Evolutionary conservation across 2,329 filamentous ascomycete genomes (phyloP), one percentile per base, ranked within the genome.

Genomic region (Apiospora phragmitis): DNA sequence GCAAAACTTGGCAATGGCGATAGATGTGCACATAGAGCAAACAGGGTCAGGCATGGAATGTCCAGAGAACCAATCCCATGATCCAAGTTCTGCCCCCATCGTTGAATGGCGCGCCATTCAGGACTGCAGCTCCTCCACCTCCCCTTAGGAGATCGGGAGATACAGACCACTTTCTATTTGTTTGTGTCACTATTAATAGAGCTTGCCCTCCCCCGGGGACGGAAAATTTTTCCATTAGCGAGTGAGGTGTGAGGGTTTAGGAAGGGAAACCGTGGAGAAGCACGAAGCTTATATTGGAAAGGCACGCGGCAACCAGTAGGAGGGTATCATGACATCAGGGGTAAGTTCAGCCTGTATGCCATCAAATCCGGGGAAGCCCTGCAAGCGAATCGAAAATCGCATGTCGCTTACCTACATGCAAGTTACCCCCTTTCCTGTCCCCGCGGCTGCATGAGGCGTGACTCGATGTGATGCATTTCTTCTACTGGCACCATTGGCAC

Each of bases 321-420:
- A 11, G 16, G 47, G 5, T n/a, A 12, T 62, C 18, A 38, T n/a
- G 29, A 62, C 55, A 62, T 62, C 55, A 62, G 55, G 55, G 55
- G 32, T 62, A 62, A 38, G 38, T 62, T 62, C 55, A 62, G 55
- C 55, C 55, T 62, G 55, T 62, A 62, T 62, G 21, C 55, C 55
- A 14, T 38, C 18, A 32, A 62, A 62, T 62, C 55, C 35, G 55
- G 55, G 55, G 55, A 62, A 62, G 32, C 55, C 55, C 55, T 62
- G 55, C 55, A 62, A 38, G 38, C 55, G 55, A 62, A 62, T 62
- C 32, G 55, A 62, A n/a, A 12, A 38, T 38, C 55, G 55, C 32
- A 38, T 3, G 32, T 62, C 32, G 55, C 32, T 62, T 62, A 62
- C 55, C 24, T 38, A 4, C 55, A 38, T 62, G 55, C 32, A 38